Evolutionary conservation across 1,284 basidiomycete species (phyloP).

Genomic region (Naganishia albida): DNA sequence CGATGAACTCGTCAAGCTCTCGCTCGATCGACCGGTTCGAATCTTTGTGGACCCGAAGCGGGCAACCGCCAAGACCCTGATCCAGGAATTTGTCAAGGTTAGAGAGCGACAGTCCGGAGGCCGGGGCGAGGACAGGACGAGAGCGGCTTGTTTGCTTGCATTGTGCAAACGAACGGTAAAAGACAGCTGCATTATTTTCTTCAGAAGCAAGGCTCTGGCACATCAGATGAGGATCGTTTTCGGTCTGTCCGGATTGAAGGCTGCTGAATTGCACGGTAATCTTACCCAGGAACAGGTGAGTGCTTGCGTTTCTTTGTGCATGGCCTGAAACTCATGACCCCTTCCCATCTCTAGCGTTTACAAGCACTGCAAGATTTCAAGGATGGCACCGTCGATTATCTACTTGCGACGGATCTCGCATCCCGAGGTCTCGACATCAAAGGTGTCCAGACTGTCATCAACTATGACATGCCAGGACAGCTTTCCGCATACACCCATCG

Average conservation of each 20-base stretch:
- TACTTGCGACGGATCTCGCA: conserved; percentile 94
- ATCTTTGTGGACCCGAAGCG: conserved; percentile 94
- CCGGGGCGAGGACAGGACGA: conserved; percentile 66
- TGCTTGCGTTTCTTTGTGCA: conserved; percentile 30
- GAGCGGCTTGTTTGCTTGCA: conserved; percentile 77
- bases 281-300: conserved; percentile 88
- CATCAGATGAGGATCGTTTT: conserved; percentile 96
- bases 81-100: conserved; percentile 94
- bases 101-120: conserved; percentile 59
- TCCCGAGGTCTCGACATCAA: conserved; percentile 96
- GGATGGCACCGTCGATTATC: conserved; percentile 78
- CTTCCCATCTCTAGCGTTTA: conserved; percentile 64
- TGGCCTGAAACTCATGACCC: conserved; percentile 31
- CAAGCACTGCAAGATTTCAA: conserved; percentile 82
- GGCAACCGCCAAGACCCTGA: conserved; percentile 79
- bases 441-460: conserved; percentile 95
- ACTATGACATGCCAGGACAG: conserved; percentile 96
- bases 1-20: conserved; percentile 88
- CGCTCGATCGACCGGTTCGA: conserved; percentile 84
- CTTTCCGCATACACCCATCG: conserved; percentile 93
- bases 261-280: conserved; percentile 91
- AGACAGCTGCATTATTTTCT: conserved; percentile 83
- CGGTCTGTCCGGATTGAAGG: conserved; percentile 79
- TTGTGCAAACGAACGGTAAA: conserved; percentile 87
- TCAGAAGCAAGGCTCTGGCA: conserved; percentile 92